Evolutionary conservation across 257 asterid species (phyloP).

Genomic region (Jacaranda copaia): DNA sequence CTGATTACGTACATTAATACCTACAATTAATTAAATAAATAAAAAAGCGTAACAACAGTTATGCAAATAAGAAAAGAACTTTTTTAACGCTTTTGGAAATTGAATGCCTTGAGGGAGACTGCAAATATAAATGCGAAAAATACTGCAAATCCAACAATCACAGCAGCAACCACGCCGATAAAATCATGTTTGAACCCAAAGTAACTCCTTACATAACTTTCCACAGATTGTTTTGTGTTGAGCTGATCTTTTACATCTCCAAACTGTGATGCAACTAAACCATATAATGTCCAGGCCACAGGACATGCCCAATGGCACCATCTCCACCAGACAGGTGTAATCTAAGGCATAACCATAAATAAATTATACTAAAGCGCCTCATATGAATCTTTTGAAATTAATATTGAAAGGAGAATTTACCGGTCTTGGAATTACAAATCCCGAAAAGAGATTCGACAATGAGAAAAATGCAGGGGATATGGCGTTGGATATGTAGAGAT

Average conservation of each 20-base stretch:
- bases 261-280: background rate
- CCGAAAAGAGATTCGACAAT: constrained; percentile 71
- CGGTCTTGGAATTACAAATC: constrained; percentile 67
- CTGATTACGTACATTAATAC: no score
- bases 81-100: constrained; percentile 10
- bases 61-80: background rate
- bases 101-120: background rate
- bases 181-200: background rate
- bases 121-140: background rate
- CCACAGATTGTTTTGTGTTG: background rate
- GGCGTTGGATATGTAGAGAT: constrained; percentile 52
- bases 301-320: constrained; percentile 22
- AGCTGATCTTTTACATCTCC: background rate
- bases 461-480: constrained; percentile 63
- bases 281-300: constrained; percentile 15
- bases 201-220: background rate
- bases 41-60: no score
- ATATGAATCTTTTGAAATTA: background rate
- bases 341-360: background rate
- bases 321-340: constrained; percentile 28
- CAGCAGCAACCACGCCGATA: background rate
- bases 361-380: background rate
- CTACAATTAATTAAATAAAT: no score
- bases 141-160: background rate
- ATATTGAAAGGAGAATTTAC: constrained; percentile 44